Percentiles rank a stretch among this genome's conserved stretches.
These are phyloP conservation scores for Heliamphora exappendiculata DNA, from an alignment of 148 eudicot species.

Conservation along the genomic window DNA sequence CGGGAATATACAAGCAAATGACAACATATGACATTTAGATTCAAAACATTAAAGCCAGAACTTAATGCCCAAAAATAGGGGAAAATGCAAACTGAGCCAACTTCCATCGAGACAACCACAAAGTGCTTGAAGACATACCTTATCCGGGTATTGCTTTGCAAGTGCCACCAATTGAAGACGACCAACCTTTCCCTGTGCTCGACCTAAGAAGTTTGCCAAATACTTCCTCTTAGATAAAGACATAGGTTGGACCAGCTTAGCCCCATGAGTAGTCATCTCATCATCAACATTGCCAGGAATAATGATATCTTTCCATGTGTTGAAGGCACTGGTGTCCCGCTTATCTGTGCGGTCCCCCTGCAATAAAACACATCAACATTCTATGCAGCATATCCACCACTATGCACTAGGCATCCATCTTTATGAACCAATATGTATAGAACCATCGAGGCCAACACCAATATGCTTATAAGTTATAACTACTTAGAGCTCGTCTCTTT, in stretches of 20 bases:
- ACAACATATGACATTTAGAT: not conserved
- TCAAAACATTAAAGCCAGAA: not conserved
- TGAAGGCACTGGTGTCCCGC: conserved; percentile 79
- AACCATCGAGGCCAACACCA: not conserved
- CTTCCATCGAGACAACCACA: not conserved
- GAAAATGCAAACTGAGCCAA: not conserved
- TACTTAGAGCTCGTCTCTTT: no score
- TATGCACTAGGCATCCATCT: not conserved
- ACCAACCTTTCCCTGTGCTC: conserved; percentile 81
- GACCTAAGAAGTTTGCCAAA: conserved; percentile 80
- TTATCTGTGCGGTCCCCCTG: conserved; percentile 98
- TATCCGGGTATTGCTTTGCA: conserved; percentile 66
- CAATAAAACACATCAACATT: conserved; percentile 14
- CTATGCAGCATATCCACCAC: not conserved
- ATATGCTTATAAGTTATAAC: not conserved
- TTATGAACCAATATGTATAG: not conserved
- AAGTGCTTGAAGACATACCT: conserved; percentile 37
- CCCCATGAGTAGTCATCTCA: conserved; percentile 60
- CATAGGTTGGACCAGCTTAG: conserved; percentile 57
- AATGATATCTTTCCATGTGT: conserved; percentile 92
- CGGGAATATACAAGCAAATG: not conserved
- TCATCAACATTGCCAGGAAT: conserved; percentile 96
- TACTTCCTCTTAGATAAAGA: conserved; percentile 73
- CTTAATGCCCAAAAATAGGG: not conserved
- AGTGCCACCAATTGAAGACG: conserved; percentile 77